Base-by-base conservation (phyloP, 176 grass and related monocot species). In the Oryza rufipogon region DNA sequence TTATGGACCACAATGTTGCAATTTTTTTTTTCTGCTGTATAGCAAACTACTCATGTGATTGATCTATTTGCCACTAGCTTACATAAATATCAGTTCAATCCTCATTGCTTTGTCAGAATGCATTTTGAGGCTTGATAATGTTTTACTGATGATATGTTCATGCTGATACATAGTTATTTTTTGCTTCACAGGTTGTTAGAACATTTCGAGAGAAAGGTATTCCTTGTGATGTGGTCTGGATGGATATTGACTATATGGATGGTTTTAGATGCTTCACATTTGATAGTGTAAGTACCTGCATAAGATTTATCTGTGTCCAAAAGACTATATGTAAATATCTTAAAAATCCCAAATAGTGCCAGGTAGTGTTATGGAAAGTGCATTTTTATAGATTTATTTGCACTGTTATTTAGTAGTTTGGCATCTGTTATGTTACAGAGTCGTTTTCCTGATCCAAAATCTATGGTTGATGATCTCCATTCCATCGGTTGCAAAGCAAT, bases 231-330 rank as follows among this genome's bases (percentile, higher is more conserved):
- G 96, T 98, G 51, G 74, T 98, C 80, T 98, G 96, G 96, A 98
- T 98, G 96, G 96, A 98, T 85, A 95, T 98, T 74, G 93, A 98
- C 64, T 95, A 98, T 88, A 98, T 98, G 96, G 77, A 98, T 85
- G 96, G 96, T 82, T 98, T 98, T 82, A 90, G 77, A 71, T 98
- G 96, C 90, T 98, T 98, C 71, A 98, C 91, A 5, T 95, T 95
- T 88, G 92, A 98, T 84, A 65, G 83, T 74, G 96, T 95, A 88
- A 82, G 88, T 86, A 69, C 10, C 44, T 47, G 25, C 0, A 36
- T 20, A 69, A 47, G 52, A 19, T 63, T 84, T 70, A 11, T 61
- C 17, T 63, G 7, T 63, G 64, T 54, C 64, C 71, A 63, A 30
- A 64, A 60, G 4, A 60, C 6, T 60, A 58, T n/a, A 80, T 68